Conservation (phyloP, 257 asterid genomes). For the Phtheirospermum japonicum region DNA sequence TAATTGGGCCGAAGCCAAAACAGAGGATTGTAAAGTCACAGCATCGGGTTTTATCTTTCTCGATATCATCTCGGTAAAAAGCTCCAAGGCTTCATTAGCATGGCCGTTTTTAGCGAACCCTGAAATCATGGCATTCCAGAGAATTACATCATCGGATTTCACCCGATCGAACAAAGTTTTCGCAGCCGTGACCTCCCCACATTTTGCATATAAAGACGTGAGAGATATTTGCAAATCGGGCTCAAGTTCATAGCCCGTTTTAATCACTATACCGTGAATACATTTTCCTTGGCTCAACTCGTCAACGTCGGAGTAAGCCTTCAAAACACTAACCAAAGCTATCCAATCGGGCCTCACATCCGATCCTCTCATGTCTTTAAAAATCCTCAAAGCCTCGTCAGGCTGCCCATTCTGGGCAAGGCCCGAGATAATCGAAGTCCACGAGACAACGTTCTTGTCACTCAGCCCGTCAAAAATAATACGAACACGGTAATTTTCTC, state of each 20-base stretch:
- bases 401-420: conserved; percentile 46
- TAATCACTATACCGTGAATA: conserved; percentile 49
- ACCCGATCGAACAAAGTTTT: conserved; percentile 43
- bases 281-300: conserved; percentile 55
- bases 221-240: conserved; percentile 51
- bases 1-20: conserved; percentile 51
- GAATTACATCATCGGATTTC: conserved; percentile 35
- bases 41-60: conserved; percentile 41
- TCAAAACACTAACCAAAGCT: conserved; percentile 48
- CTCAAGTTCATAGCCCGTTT: conserved; percentile 49
- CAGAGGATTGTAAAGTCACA: conserved; percentile 49
- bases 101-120: conserved; percentile 63
- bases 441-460: conserved; percentile 45
- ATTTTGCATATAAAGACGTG: conserved; percentile 53
- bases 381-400: conserved; percentile 48
- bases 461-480: conserved; percentile 40
- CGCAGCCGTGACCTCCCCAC: conserved; percentile 48
- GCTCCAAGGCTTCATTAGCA: conserved; percentile 51
- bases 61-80: conserved; percentile 46
- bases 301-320: conserved; percentile 53
- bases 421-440: conserved; percentile 66
- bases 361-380: conserved; percentile 48
- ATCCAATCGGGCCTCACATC: conserved; percentile 54
- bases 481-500: conserved; percentile 34
- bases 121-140: conserved; percentile 66